Base-by-base conservation (phyloP, 208 protist genomes). In the Leishmania mexicana region DNA sequence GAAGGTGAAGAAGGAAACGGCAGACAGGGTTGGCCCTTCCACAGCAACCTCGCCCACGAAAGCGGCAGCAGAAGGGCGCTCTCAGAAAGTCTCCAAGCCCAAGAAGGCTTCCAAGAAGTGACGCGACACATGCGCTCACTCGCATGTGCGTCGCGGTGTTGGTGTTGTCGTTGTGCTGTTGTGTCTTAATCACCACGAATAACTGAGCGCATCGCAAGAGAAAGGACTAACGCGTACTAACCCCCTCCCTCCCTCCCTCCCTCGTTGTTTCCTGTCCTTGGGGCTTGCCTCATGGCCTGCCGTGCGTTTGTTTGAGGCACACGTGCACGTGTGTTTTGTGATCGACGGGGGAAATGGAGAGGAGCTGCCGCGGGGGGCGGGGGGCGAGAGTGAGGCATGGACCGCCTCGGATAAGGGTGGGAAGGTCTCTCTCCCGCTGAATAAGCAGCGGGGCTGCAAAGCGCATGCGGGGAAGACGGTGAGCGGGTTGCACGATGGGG, bases 81-180 rank as follows among this genome's bases (percentile, higher is more conserved):
- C 42, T 47, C 75, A 81, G 62, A 85, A 85, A 72, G 60, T n/a
- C 21, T 42, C 40, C 7, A 87, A 82, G 65, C 51, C 31, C 28
- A 85, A 80, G 71, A 83, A 87, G 77, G 42, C 17, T 31, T 49
- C 60, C 47, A 75, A 83, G 35, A 67, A 83, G 68, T 73, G n/a
- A 51, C 40, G 10, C 21, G 38, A 19, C 3, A 85, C 67, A 8
- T 49, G 45, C 45, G 45, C 45, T 2, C 45, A 49, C 45, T 19
- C 19, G 81, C 45, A 64, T 74, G 28, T 31, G 57, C 79, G 19
- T 24, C 17, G 38, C 40, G 15, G 21, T 24, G 7, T 45, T 45
- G 13, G 3, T 71, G 65, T 71, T 35, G 21, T 35, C 31, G 47
- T 35, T 51, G 35, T 70, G 6, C 42, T 83, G 28, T 78, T 47